phyloP scores from a whole-genome alignment of 2,329 filamentous ascomycete species.

The Fusarium compactum region DNA sequence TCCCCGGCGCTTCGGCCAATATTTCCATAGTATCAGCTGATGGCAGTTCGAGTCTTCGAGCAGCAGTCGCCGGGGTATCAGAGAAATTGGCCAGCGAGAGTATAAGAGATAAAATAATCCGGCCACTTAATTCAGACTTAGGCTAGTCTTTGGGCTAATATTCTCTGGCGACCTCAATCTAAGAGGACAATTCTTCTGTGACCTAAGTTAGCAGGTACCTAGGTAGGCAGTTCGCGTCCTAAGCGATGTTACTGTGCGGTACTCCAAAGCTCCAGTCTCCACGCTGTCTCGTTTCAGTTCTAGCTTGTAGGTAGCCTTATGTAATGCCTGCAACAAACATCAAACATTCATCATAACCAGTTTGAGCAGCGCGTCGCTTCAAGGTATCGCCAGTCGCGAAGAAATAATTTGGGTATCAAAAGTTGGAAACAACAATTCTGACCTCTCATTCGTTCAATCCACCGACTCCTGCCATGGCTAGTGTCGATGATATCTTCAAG shows the following conservation, averaged over 20 bases:
- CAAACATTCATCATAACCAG: conserved; percentile 25
- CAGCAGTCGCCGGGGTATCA: background rate
- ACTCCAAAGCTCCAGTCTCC: background rate
- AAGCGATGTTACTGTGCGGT: conserved; percentile 24
- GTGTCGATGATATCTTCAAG: conserved; percentile 71
- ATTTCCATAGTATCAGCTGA: conserved; percentile 19
- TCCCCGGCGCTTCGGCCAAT: conserved; percentile 25
- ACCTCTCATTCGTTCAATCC: background rate
- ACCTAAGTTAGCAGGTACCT: background rate
- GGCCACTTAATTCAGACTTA: background rate
- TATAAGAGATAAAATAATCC: background rate
- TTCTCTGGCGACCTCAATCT: background rate
- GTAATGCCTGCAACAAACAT: conserved; percentile 26
- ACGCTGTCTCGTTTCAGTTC: conserved; percentile 12
- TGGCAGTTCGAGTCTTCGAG: background rate
- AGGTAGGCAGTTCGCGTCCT: background rate
- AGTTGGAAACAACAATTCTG: background rate
- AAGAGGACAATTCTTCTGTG: background rate
- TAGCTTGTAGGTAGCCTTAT: conserved; percentile 9
- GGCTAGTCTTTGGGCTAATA: background rate
- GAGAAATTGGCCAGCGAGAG: background rate
- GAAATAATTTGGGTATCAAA: background rate
- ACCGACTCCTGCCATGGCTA: conserved; percentile 59
- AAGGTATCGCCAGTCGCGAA: conserved; percentile 28
- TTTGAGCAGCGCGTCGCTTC: conserved; percentile 21